phyloP scores from a whole-genome alignment of 2,329 filamentous ascomycete species.

The Aspergillus hiratsukae region DNA sequence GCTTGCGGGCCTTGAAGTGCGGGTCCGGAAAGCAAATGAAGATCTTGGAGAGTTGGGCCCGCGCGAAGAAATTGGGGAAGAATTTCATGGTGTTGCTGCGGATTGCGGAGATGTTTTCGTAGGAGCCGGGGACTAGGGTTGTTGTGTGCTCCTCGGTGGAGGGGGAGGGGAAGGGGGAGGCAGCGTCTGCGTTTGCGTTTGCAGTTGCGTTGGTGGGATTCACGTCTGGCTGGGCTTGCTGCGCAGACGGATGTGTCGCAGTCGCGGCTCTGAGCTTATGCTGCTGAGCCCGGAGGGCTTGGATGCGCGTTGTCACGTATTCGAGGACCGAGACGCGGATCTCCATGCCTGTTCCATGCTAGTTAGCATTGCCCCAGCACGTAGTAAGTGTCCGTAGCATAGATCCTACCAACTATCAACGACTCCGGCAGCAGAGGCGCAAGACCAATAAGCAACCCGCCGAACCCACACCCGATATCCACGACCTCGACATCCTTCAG shows the following conservation, averaged over 20 bases:
- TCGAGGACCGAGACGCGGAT: slow-evolving; percentile 87
- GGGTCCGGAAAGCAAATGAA: slow-evolving; percentile 99
- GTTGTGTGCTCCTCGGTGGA: slow-evolving; percentile 1
- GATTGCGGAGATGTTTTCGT: slow-evolving; percentile 84
- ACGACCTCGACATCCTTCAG: slow-evolving; percentile 79
- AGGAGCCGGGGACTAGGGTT: slow-evolving; percentile 43
- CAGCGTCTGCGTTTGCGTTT: no score
- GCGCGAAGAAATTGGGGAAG: slow-evolving; percentile 92
- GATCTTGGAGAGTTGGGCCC: slow-evolving; percentile 76
- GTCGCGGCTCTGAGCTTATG: slow-evolving; percentile 18
- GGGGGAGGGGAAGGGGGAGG: slow-evolving; percentile 2
- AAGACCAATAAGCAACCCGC: slow-evolving; percentile 81
- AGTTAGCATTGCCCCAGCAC: slow-evolving; percentile 1
- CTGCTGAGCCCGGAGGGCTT: slow-evolving; percentile 62
- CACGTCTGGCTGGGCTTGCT: slow-evolving; percentile 1
- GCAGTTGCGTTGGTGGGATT: background rate
- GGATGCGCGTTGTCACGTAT: slow-evolving; percentile 83
- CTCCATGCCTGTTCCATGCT: slow-evolving; percentile 65
- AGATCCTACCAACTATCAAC: slow-evolving; percentile 67
- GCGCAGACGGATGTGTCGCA: background rate
- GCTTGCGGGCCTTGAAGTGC: slow-evolving; percentile 95
- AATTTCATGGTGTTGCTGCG: slow-evolving; percentile 99
- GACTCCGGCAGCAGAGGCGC: slow-evolving; percentile 76
- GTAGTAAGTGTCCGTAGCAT: background rate
- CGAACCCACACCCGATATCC: slow-evolving; percentile 96